A percentile compares a stretch with the other conserved stretches of the same genome.
Conservation (phyloP, 2,329 filamentous ascomycete species). For the Lasiodiplodia sp. region DNA sequence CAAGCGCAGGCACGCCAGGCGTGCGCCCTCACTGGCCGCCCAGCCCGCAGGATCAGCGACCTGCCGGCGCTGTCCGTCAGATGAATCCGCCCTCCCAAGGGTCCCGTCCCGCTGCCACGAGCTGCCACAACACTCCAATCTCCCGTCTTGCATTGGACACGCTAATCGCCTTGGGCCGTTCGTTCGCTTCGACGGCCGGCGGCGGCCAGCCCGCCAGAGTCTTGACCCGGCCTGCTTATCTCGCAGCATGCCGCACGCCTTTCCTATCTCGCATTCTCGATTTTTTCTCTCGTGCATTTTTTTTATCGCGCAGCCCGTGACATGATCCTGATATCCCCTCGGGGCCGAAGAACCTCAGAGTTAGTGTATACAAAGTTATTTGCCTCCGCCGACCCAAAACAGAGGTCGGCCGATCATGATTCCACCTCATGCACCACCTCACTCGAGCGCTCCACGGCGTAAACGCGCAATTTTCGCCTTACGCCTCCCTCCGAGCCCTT, state of each 20-base stretch:
- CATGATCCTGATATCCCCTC: background rate
- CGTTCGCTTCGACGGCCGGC: conserved; percentile 1
- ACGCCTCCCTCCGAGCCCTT: conserved; percentile 46
- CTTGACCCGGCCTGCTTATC: background rate
- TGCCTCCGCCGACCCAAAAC: background rate
- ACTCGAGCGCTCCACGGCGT: background rate
- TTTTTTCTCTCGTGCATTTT: background rate
- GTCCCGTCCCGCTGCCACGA: background rate
- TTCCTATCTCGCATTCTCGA: background rate
- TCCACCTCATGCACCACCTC: conserved; percentile 22
- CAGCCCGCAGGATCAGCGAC: conserved; percentile 16
- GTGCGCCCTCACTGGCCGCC: background rate
- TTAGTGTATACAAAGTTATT: conserved; percentile 2
- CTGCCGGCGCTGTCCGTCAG: conserved; percentile 5
- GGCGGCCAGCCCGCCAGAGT: background rate
- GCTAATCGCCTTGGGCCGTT: background rate
- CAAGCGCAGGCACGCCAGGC: background rate
- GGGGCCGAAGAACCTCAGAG: conserved; percentile 15
- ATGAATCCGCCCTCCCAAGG: background rate
- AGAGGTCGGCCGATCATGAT: conserved; percentile 20
- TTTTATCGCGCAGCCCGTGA: conserved; percentile 24
- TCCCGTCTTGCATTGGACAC: conserved; percentile 3
- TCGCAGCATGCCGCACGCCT: conserved; percentile 4
- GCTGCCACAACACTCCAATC: conserved; percentile 8
- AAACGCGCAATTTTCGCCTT: conserved; percentile 12